Evolutionary conservation across 768 basidiomycete genomes (phyloP).

Genomic region (Lyophyllum semitale): DNA sequence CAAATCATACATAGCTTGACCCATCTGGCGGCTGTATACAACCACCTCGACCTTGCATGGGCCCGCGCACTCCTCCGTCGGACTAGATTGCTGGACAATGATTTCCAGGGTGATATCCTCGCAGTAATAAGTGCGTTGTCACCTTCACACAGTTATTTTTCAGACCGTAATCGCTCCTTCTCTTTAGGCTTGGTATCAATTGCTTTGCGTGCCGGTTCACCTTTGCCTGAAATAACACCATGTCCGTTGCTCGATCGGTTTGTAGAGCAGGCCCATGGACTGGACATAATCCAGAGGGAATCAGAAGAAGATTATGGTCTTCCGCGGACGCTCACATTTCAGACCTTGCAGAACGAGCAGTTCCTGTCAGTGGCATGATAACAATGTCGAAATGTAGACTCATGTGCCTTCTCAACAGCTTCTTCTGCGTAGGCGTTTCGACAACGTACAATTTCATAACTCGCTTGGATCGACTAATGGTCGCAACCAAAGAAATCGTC

Average conservation of each 20-base stretch:
- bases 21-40: constrained; percentile 72
- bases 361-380: constrained; percentile 60
- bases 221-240: constrained; percentile 86
- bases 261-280: constrained; percentile 50
- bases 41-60: constrained; percentile 78
- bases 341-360: constrained; percentile 75
- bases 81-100: constrained; percentile 73
- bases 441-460: constrained; percentile 70
- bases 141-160: not conserved
- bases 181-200: constrained; percentile 72
- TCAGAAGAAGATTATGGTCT: constrained; percentile 76
- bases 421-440: constrained; percentile 73
- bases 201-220: constrained; percentile 68
- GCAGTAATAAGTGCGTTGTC: constrained; percentile 69
- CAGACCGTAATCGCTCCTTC: not conserved
- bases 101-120: constrained; percentile 83
- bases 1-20: constrained; percentile 71
- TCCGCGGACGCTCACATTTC: constrained; percentile 67
- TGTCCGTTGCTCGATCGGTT: constrained; percentile 62
- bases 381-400: not conserved
- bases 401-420: constrained; percentile 36
- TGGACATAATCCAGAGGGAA: constrained; percentile 70
- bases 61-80: constrained; percentile 72
- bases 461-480: constrained; percentile 75
- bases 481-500: constrained; percentile 83